A percentile compares a stretch with the other conserved stretches of the same genome.
Conservation (phyloP, 2,329 filamentous ascomycete species). For the Fusarium acutatum region DNA sequence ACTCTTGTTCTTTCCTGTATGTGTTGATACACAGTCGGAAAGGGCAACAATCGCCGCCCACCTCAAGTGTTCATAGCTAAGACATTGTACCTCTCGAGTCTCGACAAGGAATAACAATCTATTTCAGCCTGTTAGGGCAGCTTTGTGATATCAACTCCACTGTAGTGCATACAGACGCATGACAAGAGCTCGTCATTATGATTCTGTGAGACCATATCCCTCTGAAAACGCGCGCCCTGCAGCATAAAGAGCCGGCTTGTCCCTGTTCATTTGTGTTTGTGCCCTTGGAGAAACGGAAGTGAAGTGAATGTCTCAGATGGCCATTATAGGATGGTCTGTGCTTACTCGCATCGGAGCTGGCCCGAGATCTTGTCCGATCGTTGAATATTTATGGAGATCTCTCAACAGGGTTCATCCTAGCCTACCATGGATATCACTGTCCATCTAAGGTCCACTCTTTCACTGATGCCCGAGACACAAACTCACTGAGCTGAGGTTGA, state of each 20-base stretch:
- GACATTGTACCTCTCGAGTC: background rate
- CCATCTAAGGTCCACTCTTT: background rate
- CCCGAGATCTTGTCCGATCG: slow-evolving; percentile 37
- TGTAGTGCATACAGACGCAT: background rate
- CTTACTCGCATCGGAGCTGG: slow-evolving; percentile 28
- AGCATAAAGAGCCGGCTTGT: background rate
- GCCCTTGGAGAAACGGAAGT: background rate
- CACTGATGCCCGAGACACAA: background rate
- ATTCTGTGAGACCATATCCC: background rate
- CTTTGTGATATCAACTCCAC: background rate
- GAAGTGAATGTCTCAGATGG: background rate
- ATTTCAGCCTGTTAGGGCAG: background rate
- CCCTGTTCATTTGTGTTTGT: background rate
- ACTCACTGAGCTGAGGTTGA: background rate
- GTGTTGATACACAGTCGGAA: background rate
- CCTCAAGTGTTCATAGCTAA: background rate
- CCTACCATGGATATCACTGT: background rate
- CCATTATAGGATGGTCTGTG: slow-evolving; percentile 29
- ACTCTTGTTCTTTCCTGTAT: background rate
- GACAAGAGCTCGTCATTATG: background rate
- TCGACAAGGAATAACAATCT: background rate
- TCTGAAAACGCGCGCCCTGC: background rate
- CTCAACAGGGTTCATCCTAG: background rate
- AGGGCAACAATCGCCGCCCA: background rate
- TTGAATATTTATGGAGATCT: slow-evolving; percentile 6